phyloP scores from a whole-genome alignment of 345 rosid species.

The Aquilaria malaccensis region DNA sequence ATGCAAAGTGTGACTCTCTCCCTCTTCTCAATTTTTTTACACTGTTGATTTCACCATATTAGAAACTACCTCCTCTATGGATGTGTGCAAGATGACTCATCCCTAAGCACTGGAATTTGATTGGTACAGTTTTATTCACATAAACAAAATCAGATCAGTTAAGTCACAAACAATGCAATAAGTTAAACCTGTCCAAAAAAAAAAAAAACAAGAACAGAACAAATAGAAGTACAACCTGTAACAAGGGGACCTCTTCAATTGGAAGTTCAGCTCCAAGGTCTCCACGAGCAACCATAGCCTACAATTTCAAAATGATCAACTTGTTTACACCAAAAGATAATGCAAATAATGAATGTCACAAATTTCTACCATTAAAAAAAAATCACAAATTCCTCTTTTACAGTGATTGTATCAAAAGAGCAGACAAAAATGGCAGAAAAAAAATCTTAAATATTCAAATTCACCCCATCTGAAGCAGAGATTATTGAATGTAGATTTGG shows the following conservation, averaged over 20 bases:
- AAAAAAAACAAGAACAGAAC: not conserved
- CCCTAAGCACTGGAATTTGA: no score
- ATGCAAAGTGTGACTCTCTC: no score
- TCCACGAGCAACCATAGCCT: conserved; percentile 99
- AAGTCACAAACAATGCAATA: not conserved
- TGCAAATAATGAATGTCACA: not conserved
- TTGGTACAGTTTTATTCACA: no score
- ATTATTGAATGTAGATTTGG: conserved; percentile 86
- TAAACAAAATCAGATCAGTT: not conserved
- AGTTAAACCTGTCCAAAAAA: not conserved
- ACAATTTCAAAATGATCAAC: conserved; percentile 11
- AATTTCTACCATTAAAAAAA: not conserved
- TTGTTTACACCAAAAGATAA: conserved; percentile 2
- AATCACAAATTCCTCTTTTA: not conserved
- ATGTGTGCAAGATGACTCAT: no score
- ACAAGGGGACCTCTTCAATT: conserved; percentile 86
- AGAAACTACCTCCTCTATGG: no score
- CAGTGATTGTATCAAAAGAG: conserved; percentile 1
- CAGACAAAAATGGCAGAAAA: conserved; percentile 3
- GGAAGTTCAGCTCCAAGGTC: conserved; percentile 99
- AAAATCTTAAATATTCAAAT: conserved; percentile 20
- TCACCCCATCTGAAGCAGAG: conserved; percentile 92
- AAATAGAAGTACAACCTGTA: conserved; percentile 54
- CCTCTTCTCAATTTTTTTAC: no score
- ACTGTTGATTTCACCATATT: no score